Conservation (phyloP, 2,329 filamentous ascomycete genomes). For the Alternaria atra region DNA sequence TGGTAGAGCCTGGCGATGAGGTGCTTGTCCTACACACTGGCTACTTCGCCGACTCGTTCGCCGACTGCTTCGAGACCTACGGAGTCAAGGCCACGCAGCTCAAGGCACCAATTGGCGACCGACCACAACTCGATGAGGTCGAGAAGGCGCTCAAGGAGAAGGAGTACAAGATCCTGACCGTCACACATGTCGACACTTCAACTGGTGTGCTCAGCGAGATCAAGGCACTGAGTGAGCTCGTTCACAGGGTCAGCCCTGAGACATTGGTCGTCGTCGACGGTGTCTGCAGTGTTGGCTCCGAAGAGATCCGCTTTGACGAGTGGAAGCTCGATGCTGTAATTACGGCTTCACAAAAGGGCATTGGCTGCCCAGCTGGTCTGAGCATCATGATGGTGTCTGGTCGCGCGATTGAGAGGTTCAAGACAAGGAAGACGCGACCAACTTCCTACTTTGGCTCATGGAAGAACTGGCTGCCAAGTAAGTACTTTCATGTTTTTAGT, state of each 20-base stretch:
- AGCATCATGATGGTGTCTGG: slow-evolving; percentile 95
- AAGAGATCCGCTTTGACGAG: slow-evolving; percentile 95
- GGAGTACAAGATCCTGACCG: slow-evolving; percentile 91
- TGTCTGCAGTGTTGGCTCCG: slow-evolving; percentile 94
- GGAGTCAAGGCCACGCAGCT: slow-evolving; percentile 90
- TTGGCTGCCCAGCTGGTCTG: slow-evolving; percentile 91
- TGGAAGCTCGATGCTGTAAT: slow-evolving; percentile 94
- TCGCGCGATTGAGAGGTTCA: slow-evolving; percentile 81
- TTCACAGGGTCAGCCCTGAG: slow-evolving; percentile 86
- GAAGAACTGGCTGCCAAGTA: slow-evolving; percentile 96
- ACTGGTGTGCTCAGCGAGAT: slow-evolving; percentile 95
- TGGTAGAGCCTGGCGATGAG: slow-evolving; percentile 87
- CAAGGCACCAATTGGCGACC: slow-evolving; percentile 85
- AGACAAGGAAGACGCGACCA: slow-evolving; percentile 81
- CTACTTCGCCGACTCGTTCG: slow-evolving; percentile 96
- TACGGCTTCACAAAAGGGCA: slow-evolving; percentile 95
- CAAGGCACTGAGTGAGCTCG: slow-evolving; percentile 80
- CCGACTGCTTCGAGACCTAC: slow-evolving; percentile 90
- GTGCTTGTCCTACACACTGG: slow-evolving; percentile 93
- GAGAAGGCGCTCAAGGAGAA: slow-evolving; percentile 89
- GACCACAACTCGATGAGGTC: slow-evolving; percentile 85
- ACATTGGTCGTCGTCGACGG: slow-evolving; percentile 94
- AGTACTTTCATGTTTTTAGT: not conserved
- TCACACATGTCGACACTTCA: slow-evolving; percentile 97
- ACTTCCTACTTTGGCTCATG: slow-evolving; percentile 94